A percentile compares a stretch with the other conserved stretches of the same genome.
These are phyloP conservation scores for Begonia loranthoides DNA, from an alignment of 306 rosid genomes.

Conservation along the genomic window DNA sequence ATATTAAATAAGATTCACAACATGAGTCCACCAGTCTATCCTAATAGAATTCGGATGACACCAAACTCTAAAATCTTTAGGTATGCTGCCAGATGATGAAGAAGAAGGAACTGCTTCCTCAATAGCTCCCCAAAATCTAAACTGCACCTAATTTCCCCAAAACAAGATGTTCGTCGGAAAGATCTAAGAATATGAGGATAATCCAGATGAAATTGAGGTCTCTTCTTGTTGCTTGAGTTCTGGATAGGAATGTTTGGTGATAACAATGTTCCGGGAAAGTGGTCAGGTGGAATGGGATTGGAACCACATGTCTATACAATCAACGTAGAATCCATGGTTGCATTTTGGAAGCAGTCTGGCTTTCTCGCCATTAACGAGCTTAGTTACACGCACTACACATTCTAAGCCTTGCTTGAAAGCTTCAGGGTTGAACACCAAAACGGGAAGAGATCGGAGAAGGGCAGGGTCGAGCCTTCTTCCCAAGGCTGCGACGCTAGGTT, in stretches of 20 bases:
- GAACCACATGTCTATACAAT: constrained; percentile 97
- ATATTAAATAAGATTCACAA: too few relatives aligned
- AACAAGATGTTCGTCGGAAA: constrained; percentile 81
- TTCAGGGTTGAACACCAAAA: constrained; percentile 31
- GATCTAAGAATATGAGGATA: constrained; percentile 34
- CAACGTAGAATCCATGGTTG: constrained; percentile 87
- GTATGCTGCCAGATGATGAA: constrained; percentile 12
- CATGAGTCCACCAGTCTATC: too few relatives aligned
- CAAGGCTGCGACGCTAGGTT: constrained; percentile 22
- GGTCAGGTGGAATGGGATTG: constrained; percentile 90
- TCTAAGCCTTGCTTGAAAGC: constrained; percentile 80
- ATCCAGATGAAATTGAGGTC: constrained; percentile 18
- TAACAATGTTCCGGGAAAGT: constrained; percentile 59
- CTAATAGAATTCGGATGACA: too few relatives aligned
- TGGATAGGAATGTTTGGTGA: constrained; percentile 9
- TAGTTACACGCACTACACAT: constrained; percentile 84
- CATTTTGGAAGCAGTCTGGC: constrained; percentile 67
- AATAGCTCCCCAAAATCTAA: constrained; percentile 31
- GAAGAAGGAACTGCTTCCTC: constrained; percentile 44
- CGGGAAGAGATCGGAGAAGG: constrained; percentile 55
- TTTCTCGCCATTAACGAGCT: constrained; percentile 59
- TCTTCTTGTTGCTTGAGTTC: constrained; percentile 17
- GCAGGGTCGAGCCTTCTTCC: constrained; percentile 57
- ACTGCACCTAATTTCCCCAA: constrained; percentile 69
- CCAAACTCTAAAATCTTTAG: too few relatives aligned